Base-by-base conservation (phyloP, 2,329 filamentous ascomycete species). In the Hymenotorrendiella dingleyae region DNA sequence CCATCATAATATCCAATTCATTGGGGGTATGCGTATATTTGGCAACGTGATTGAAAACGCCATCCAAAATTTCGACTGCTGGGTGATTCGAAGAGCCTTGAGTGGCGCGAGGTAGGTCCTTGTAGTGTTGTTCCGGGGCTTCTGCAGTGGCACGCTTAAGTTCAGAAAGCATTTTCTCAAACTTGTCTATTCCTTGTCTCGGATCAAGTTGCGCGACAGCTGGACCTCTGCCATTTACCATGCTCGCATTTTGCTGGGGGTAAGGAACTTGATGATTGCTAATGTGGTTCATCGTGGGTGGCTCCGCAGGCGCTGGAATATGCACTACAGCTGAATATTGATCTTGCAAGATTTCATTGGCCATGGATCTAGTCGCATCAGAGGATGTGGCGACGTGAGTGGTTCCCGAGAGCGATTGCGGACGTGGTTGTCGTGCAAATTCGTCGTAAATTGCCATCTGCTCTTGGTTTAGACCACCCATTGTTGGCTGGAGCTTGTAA, bases 381-480 rank as follows among this genome's bases (percentile, higher is more conserved):
- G 78, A 81, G 1, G 72, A 64, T 2, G 79, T 76, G 9, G 76
- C 66, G 12, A 69, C 69, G 52, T 82, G 78, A 4, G 71, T 68
- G 2, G 72, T 62, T 61, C 80, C 62, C 64, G 79, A 59, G 59
- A 72, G 60, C 67, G 80, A 63, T 48, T 73, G 62, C 59, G 74
- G 77, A 43, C 88, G 83, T 21, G 87, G 83, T 61, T 94, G 88
- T 43, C 89, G 77, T 8, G 87, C 88, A 63, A 98, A 98, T 50
- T 97, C 90, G 58, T 97, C 90, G 59, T 98, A 98, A 20, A 98
- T 94, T 9, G 86, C 86, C 70, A 97, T 79, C 59, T 98, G 93
- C 57, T 96, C 88, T 19, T 84, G 75, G 58, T 95, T 97, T 39
- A 98, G 69, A 4, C 91, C 91, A 39, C 76, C 76, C 12, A 65